Conservation (phyloP, 495 filamentous ascomycete species). For the Aspergillus kassunensis region DNA sequence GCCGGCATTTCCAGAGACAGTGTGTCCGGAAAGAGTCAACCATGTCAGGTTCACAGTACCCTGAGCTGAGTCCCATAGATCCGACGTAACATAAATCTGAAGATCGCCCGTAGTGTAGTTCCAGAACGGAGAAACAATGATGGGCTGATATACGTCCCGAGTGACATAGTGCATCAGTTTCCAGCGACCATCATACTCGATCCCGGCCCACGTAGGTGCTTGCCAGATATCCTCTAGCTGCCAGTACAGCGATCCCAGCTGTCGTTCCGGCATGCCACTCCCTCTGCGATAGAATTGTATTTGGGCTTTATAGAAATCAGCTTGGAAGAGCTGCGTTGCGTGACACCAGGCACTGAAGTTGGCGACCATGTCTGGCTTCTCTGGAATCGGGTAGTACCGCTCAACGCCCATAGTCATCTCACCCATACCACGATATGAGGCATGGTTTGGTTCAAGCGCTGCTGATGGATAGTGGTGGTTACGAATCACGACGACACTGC, state of each 20-base stretch:
- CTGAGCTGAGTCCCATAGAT: slow-evolving; percentile 35
- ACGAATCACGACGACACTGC: slow-evolving; percentile 52
- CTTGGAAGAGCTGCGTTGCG: slow-evolving; percentile 65
- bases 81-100: slow-evolving; percentile 54
- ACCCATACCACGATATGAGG: slow-evolving; percentile 46
- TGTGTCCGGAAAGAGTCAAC: slow-evolving; percentile 37
- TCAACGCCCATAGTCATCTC: slow-evolving; percentile 62
- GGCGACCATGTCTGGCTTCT: slow-evolving; percentile 50
- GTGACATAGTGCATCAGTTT: slow-evolving; percentile 60
- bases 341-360: slow-evolving; percentile 71
- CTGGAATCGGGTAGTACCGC: slow-evolving; percentile 59
- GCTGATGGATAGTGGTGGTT: slow-evolving; percentile 64
- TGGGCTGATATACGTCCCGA: slow-evolving; percentile 56
- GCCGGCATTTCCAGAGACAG: slow-evolving; percentile 27
- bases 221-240: slow-evolving; percentile 70
- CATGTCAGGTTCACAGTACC: slow-evolving; percentile 38
- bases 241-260: slow-evolving; percentile 65
- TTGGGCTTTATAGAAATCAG: slow-evolving; percentile 60
- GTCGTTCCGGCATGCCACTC: slow-evolving; percentile 54
- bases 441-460: slow-evolving; percentile 31
- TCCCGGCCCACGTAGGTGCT: slow-evolving; percentile 62
- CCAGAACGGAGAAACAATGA: slow-evolving; percentile 61
- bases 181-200: slow-evolving; percentile 63
- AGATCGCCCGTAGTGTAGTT: slow-evolving; percentile 52
- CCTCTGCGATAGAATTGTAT: slow-evolving; percentile 65